Percentiles rank a stretch among this genome's conserved stretches.
phyloP scores from a whole-genome alignment of 352 stramenopile genomes.

The Phytophthora syringae region DNA sequence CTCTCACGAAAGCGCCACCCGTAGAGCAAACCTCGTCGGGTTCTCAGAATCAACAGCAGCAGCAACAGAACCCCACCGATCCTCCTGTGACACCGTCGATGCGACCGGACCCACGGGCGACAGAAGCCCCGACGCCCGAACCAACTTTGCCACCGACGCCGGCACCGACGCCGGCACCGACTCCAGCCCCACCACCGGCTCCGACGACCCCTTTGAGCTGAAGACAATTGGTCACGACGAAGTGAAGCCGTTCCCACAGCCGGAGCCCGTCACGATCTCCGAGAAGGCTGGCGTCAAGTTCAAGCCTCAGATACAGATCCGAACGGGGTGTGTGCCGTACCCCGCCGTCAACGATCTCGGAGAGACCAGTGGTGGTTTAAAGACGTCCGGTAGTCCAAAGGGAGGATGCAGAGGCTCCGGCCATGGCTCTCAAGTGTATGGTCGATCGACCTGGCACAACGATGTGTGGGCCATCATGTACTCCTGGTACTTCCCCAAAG shows the following conservation, averaged over 20 bases:
- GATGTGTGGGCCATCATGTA: constrained; percentile 33
- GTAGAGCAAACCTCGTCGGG: too few relatives aligned
- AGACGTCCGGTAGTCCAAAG: constrained; percentile 7
- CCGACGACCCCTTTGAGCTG: neutral
- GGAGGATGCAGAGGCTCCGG: constrained; percentile 25
- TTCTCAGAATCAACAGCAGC: neutral
- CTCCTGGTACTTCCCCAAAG: constrained; percentile 54
- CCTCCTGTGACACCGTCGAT: neutral
- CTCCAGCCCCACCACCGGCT: too few relatives aligned
- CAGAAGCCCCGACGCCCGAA: too few relatives aligned
- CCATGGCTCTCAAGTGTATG: constrained; percentile 29
- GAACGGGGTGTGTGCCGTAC: constrained; percentile 7
- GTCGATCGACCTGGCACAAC: constrained; percentile 24
- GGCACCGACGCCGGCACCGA: too few relatives aligned
- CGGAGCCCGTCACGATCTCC: constrained; percentile 11
- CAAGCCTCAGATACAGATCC: constrained; percentile 6
- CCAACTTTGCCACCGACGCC: too few relatives aligned
- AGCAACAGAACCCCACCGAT: neutral
- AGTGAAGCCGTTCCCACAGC: constrained; percentile 5
- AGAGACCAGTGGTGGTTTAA: constrained; percentile 10
- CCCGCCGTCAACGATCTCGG: constrained; percentile 13
- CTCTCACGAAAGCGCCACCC: too few relatives aligned
- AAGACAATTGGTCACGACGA: constrained; percentile 9
- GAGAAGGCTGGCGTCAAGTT: too few relatives aligned
- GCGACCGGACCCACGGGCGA: too few relatives aligned